Base-by-base conservation (phyloP, 257 asterid species). In the Gentiana dahurica region DNA sequence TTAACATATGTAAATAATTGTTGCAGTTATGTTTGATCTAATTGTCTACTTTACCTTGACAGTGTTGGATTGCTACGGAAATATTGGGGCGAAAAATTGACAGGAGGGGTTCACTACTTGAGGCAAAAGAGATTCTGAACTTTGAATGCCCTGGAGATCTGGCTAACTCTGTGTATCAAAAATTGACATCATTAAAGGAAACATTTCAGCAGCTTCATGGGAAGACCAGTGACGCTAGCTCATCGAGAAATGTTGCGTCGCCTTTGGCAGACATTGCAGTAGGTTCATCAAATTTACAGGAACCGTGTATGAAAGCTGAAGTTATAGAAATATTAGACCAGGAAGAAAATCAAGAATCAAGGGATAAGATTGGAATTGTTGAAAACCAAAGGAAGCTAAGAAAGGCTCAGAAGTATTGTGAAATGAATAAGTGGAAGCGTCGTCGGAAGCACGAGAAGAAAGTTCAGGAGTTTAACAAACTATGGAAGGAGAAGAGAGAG, bases 61-160 rank as follows among this genome's bases (percentile, higher is more conserved):
- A 77, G 83, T 77, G 75, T 74, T 71, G 80, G 83, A 60, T 59
- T 51, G 71, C 78, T 55, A 71, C 83, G 53, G 68, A 73, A 49
- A 61, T 77, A 43, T 71, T 68, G 68, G 24, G 68, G 66, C 60
- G 59, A 36, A 71, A 68, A 11, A 36, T 74, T 33, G 75, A 74
- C 51, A 66, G 54, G 56, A 56, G 54, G 65, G 65, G 62, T 12
- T 61, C 71, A 5, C 72, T 77, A 12, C 48, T 9, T 49, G 68
- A 59, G 49, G 75, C 76, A 48, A 77, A 65, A 41, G 49, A 64
- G 57, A 47, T 24, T 36, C 49, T 77, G 58, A 38, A 71, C 36
- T 77, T 71, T 63, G 67, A 60, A 58, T 77, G 83, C 73, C 65
- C 79, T 3, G 71, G 68, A 51, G 76, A 68, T 35, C 67, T 67